Evolutionary conservation across 23 red algal species (phyloP).

Genomic region (Chondrus crispus): DNA sequence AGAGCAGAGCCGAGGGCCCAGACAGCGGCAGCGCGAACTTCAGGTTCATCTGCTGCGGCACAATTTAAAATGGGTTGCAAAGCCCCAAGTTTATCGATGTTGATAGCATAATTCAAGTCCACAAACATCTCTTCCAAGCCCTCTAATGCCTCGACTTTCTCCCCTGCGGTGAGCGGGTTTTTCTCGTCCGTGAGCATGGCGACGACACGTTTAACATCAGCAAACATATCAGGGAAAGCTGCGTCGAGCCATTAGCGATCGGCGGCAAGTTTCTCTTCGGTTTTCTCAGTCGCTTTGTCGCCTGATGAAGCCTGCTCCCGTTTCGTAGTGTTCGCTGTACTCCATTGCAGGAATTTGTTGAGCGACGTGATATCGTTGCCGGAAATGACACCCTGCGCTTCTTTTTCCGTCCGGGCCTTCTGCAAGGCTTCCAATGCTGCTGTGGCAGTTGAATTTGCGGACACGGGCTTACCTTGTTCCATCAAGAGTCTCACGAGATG

Average conservation of each 20-base stretch:
- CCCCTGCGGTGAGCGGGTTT: neutral
- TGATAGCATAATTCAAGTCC: constrained; percentile 74
- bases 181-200: constrained; percentile 1
- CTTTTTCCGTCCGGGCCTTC: neutral
- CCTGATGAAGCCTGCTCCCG: neutral
- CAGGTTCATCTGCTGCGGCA: neutral
- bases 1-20: constrained; percentile 75
- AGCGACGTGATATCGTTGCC: constrained; percentile 47
- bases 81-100: constrained; percentile 68
- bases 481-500: no score
- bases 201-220: constrained; percentile 42
- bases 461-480: neutral
- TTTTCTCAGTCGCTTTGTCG: neutral
- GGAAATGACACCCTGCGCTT: neutral
- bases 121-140: constrained; percentile 65
- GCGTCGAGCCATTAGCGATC: constrained; percentile 75
- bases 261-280: constrained; percentile 16
- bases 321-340: constrained; percentile 25
- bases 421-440: neutral
- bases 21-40: constrained; percentile 61
- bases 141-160: constrained; percentile 34
- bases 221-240: constrained; percentile 64
- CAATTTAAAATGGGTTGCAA: constrained; percentile 49
- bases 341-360: constrained; percentile 72
- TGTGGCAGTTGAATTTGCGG: neutral